These are phyloP conservation scores for Globisporangium acanthophoron DNA, from an alignment of 352 stramenopile species.

Conservation along the genomic window DNA sequence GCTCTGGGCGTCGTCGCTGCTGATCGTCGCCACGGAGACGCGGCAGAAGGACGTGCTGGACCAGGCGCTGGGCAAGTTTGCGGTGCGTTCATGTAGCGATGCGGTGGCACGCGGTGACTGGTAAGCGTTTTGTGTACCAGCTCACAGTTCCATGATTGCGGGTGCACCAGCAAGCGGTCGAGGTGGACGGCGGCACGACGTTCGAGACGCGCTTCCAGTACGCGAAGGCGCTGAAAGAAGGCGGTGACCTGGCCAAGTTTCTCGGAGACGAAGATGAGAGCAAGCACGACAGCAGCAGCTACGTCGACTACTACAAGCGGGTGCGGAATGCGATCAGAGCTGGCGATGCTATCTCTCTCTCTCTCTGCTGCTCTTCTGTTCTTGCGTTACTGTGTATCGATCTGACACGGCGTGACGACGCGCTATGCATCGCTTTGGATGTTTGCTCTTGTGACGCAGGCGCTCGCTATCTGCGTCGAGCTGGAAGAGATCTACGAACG, in stretches of 20 bases:
- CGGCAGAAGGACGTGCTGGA: constrained; percentile 49
- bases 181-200: constrained; percentile 76
- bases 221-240: constrained; percentile 68
- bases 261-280: constrained; percentile 22
- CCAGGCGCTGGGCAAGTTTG: constrained; percentile 55
- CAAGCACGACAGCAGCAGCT: background rate
- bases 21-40: constrained; percentile 74
- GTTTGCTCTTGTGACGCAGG: constrained; percentile 3
- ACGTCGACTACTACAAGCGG: constrained; percentile 15
- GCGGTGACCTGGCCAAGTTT: constrained; percentile 61
- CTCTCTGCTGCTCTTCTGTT: background rate
- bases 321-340: background rate
- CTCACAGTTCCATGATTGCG: background rate
- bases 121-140: background rate
- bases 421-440: too few relatives aligned
- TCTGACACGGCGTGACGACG: too few relatives aligned
- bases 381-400: too few relatives aligned
- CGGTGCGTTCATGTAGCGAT: constrained; percentile 14
- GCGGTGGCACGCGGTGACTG: too few relatives aligned
- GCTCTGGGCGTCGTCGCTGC: constrained; percentile 68
- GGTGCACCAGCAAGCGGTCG: constrained; percentile 39
- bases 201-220: constrained; percentile 82
- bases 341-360: too few relatives aligned
- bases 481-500: constrained; percentile 36
- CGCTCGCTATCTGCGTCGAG: constrained; percentile 20